A percentile compares a stretch with the other conserved stretches of the same genome.
phyloP scores from a whole-genome alignment of 2,329 filamentous ascomycete genomes.

The Apiospora arundinis region DNA sequence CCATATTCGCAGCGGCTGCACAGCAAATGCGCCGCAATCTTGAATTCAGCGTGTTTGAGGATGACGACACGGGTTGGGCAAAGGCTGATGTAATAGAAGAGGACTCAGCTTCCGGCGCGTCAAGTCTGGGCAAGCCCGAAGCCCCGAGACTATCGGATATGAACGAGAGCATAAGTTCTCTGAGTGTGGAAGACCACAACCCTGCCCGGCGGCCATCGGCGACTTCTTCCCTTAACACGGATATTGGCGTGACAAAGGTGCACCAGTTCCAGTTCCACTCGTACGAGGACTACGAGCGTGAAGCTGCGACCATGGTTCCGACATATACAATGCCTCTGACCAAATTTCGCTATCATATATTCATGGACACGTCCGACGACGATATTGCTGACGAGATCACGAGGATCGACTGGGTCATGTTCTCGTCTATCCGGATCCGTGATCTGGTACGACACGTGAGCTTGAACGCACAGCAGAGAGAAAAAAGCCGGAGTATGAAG shows the following conservation, averaged over 20 bases:
- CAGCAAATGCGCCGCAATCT: conserved; percentile 85
- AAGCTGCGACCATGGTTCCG: conserved; percentile 75
- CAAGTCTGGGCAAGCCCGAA: conserved; percentile 31
- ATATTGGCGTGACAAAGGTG: conserved; percentile 43
- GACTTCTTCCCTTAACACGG: conserved; percentile 51
- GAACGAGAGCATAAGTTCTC: conserved; percentile 52
- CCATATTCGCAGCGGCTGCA: conserved; percentile 83
- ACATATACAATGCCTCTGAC: conserved; percentile 72
- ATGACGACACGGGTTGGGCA: conserved; percentile 95
- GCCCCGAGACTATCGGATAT: conserved; percentile 42
- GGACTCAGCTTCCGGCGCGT: conserved; percentile 29
- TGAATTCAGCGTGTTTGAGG: conserved; percentile 74
- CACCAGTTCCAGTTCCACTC: conserved; percentile 65
- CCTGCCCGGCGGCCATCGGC: conserved; percentile 49
- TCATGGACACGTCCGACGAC: conserved; percentile 87
- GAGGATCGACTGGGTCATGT: conserved; percentile 97
- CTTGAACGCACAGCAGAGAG: conserved; percentile 72
- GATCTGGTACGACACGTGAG: conserved; percentile 93
- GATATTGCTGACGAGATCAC: conserved; percentile 91
- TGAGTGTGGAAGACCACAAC: conserved; percentile 53
- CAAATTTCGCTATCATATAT: conserved; percentile 86
- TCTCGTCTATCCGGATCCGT: conserved; percentile 89
- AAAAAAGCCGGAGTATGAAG: conserved; percentile 76
- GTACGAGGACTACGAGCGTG: conserved; percentile 80
- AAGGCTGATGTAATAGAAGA: conserved; percentile 69